These are phyloP conservation scores for Nothophytophthora sp. DNA, from an alignment of 352 stramenopile genomes.

Conservation along the genomic window DNA sequence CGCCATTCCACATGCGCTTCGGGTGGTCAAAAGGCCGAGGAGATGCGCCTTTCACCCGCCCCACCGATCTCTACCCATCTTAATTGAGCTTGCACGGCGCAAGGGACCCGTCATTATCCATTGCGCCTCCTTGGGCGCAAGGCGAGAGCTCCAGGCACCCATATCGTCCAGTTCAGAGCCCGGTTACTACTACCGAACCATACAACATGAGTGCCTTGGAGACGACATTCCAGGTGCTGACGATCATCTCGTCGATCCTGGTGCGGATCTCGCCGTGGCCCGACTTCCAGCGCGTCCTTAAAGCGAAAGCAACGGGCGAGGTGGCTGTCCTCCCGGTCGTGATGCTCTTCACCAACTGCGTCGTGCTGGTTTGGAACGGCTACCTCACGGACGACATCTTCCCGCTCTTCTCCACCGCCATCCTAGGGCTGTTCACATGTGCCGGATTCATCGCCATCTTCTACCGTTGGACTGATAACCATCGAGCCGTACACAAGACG, in stretches of 20 bases:
- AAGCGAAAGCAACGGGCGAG: slow-evolving; percentile 5
- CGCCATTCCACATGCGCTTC: no score
- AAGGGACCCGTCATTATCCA: no score
- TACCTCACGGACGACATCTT: slow-evolving; percentile 27
- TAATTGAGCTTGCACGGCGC: no score
- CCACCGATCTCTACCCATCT: no score
- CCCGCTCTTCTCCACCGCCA: slow-evolving; percentile 32
- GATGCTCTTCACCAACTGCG: slow-evolving; percentile 17
- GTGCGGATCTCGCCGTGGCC: slow-evolving; percentile 15
- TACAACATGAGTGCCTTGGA: not conserved
- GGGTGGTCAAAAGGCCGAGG: no score
- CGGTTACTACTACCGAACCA: not conserved
- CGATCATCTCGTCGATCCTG: slow-evolving; percentile 16
- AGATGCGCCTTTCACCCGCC: no score
- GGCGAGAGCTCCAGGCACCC: no score
- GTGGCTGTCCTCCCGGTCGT: slow-evolving; percentile 20
- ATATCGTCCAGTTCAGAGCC: no score
- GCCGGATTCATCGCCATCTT: slow-evolving; percentile 35
- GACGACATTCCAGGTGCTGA: slow-evolving; percentile 18
- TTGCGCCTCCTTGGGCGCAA: no score
- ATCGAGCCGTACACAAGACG: slow-evolving; percentile 22
- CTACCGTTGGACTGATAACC: slow-evolving; percentile 33
- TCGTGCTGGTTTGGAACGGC: slow-evolving; percentile 21
- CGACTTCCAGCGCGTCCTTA: slow-evolving; percentile 22
- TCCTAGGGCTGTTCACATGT: slow-evolving; percentile 25